Percentiles rank a stretch among this genome's conserved stretches.
Conservation (phyloP, 1,284 basidiomycete genomes). For the Ganoderma sinense region DNA sequence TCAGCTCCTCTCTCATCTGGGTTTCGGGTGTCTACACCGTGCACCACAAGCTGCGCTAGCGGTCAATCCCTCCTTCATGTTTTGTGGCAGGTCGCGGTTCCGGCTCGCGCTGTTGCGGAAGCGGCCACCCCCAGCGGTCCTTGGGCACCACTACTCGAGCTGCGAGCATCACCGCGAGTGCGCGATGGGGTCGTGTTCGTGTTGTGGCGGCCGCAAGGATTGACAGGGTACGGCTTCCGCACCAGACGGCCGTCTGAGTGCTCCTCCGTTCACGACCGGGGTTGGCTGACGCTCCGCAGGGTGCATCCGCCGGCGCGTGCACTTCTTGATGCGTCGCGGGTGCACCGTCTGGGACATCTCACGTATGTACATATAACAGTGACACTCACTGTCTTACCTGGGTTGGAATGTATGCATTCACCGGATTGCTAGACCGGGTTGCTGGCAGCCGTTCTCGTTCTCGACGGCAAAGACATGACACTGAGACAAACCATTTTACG, state of each 20-base stretch:
- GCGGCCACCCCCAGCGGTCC: slow-evolving; percentile 18
- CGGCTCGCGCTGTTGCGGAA: slow-evolving; percentile 17
- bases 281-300: neutral
- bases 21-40: neutral
- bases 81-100: too few relatives aligned
- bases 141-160: slow-evolving; percentile 25
- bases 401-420: too few relatives aligned
- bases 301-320: neutral
- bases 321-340: neutral
- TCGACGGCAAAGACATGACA: too few relatives aligned
- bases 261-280: neutral
- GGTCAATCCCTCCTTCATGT: too few relatives aligned
- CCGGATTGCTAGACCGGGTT: too few relatives aligned
- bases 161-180: slow-evolving; percentile 20
- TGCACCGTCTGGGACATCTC: neutral
- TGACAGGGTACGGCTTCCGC: slow-evolving; percentile 24
- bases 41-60: neutral
- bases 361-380: neutral
- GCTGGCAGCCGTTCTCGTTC: too few relatives aligned
- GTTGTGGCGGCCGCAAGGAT: slow-evolving; percentile 37
- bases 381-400: too few relatives aligned
- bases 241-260: slow-evolving; percentile 7
- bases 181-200: slow-evolving; percentile 23
- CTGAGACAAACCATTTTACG: neutral
- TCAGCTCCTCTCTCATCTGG: neutral